Base-by-base conservation (phyloP, 305 asterid genomes). In the Fraxinus sp. region DNA sequence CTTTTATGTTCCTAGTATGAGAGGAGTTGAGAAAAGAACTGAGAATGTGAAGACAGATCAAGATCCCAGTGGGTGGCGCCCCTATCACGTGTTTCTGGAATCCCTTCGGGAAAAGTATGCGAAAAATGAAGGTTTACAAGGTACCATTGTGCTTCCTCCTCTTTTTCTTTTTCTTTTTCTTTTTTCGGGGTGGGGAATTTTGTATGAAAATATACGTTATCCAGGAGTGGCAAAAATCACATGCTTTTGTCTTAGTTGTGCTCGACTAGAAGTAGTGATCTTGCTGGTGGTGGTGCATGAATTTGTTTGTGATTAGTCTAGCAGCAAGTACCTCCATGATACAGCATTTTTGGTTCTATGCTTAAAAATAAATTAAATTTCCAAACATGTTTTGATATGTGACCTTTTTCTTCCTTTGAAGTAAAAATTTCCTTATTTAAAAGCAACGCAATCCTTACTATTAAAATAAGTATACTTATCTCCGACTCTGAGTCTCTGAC, bases 1-100 rank as follows among this genome's bases (percentile, higher is more conserved):
- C 70, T 41, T 75, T 86, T 80, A 39, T 41, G 36, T 85, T 57
- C 75, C 79, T 84, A 96, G 98, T 81, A 87, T 92, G 86, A 88
- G 87, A 89, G 92, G 82, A 82, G 93, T 91, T 76, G 93, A 96
- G 88, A 88, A 87, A 85, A 90, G 91, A 91, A 85, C 91, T 57
- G 95, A 91, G 86, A 88, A 90, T 83, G 90, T 94, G 87, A 91
- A 88, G 83, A 93, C 87, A 4, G 97, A 92, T 80, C 91, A 92
- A 86, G 93, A 96, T 89, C 97, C 98, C 85, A 93, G 95, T 78
- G 97, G 96, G 43, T 96, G 99, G 99, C 98, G 93, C 55, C 89
- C 97, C 57, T 94, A 90, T 82, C 80, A 84, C 84, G 83, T 83
- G 70, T 96, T 96, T 87, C 88, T 96, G 71, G 95, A 91, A 82